phyloP scores from a whole-genome alignment of 2,329 filamentous ascomycete genomes.

The Diaporthe amygdali region DNA sequence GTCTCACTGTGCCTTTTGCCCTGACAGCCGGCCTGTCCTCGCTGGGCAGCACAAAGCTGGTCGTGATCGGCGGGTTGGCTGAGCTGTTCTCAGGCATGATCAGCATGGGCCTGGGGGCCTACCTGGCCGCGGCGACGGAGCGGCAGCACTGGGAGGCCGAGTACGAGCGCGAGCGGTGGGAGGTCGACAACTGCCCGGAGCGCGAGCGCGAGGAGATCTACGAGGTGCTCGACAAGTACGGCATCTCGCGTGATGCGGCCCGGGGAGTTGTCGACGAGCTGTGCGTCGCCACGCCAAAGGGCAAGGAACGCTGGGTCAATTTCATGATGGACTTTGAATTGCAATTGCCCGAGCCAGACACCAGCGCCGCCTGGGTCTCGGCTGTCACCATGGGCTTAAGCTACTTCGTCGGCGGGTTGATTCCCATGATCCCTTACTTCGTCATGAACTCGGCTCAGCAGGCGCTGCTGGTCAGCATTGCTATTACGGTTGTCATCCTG shows the following conservation, averaged over 20 bases:
- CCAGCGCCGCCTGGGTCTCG: conserved; percentile 54
- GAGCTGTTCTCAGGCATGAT: conserved; percentile 79
- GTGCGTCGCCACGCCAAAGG: conserved; percentile 41
- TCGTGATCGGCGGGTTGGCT: conserved; percentile 75
- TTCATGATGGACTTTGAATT: conserved; percentile 68
- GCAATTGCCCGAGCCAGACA: conserved; percentile 50
- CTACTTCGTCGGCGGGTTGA: conserved; percentile 73
- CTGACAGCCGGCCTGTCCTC: conserved; percentile 75
- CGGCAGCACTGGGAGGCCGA: conserved; percentile 55
- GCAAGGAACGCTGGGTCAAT: conserved; percentile 52
- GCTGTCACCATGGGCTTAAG: conserved; percentile 71
- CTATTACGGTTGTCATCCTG: conserved; percentile 64
- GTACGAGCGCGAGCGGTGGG: conserved; percentile 48
- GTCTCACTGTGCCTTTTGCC: conserved; percentile 80
- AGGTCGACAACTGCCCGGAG: conserved; percentile 48
- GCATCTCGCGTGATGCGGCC: conserved; percentile 48
- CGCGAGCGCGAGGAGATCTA: conserved; percentile 54
- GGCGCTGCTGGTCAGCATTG: conserved; percentile 64
- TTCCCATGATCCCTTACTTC: conserved; percentile 76
- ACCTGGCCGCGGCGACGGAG: conserved; percentile 69
- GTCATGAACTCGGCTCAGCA: conserved; percentile 50
- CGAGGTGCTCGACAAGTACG: conserved; percentile 50
- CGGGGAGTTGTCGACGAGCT: conserved; percentile 55
- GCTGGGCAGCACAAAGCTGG: conserved; percentile 67
- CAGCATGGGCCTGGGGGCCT: conserved; percentile 78